These are phyloP conservation scores for Solanum sparsipilum DNA, from an alignment of 257 asterid species.

Conservation along the genomic window DNA sequence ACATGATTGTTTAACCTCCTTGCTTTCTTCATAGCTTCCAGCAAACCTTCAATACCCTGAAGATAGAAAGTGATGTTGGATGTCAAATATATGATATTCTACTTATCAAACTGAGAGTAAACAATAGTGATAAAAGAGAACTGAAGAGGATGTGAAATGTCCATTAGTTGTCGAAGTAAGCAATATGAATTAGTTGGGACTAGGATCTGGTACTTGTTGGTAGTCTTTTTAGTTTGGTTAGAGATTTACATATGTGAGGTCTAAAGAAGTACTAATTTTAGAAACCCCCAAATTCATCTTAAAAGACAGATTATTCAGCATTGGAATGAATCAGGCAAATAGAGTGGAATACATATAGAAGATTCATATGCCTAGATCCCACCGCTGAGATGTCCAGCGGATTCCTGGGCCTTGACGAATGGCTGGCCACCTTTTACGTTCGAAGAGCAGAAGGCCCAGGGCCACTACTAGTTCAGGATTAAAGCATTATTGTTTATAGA, in stretches of 20 bases:
- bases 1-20: conserved; percentile 81
- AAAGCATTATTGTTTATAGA: background rate
- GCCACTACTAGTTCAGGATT: background rate
- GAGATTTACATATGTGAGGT: background rate
- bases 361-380: background rate
- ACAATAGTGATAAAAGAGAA: background rate
- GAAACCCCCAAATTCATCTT: background rate
- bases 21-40: conserved; percentile 94
- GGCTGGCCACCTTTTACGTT: too few species aligned
- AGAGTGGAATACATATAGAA: background rate
- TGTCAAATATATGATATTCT: background rate
- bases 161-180: background rate
- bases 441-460: too few species aligned
- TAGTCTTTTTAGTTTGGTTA: background rate
- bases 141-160: background rate
- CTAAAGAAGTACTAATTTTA: background rate
- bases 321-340: background rate
- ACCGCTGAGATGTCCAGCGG: too few species aligned
- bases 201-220: background rate
- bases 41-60: conserved; percentile 49
- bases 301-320: background rate
- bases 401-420: too few species aligned
- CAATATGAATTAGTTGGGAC: background rate
- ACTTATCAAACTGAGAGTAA: background rate
- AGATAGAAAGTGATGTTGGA: background rate